Evolutionary conservation across 306 rosid genomes (phyloP), one percentile per base, ranked within the genome.

Genomic region (Crataegus laevigata): DNA sequence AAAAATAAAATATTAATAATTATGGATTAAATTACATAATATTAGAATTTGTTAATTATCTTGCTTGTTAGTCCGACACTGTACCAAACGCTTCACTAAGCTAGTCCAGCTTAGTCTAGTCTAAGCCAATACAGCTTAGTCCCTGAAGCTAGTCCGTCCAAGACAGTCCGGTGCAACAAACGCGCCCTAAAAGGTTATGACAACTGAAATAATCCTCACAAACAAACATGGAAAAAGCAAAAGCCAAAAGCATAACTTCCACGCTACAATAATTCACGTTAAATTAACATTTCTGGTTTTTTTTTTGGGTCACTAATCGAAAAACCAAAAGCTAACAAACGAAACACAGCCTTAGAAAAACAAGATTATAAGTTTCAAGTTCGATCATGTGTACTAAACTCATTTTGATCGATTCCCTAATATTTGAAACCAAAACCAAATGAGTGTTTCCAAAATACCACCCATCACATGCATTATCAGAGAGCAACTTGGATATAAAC

Each of bases 211-310:
- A 36, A 63, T 65, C 25, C 45, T 72, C 28, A 7, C 82, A 69
- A 28, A 19, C 22, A 61, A 62, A 30, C 60, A 59, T 24, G 54
- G 54, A 47, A 47, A 47, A 47, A 47, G 28, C 19, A 63, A 71
- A 29, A 47, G 7, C 19, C 19, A 82, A 80, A 71, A 61, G 12
- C 78, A 78, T 90, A 80, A 76, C 25, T 63, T 79, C 69, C 51
- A 67, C 73, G 74, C 68, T 75, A 59, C 28, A 45, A 85, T 80
- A 84, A 77, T 59, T 82, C 58, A 77, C 73, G 42, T 74, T 69
- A 80, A 43, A 32, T 75, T 25, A 28, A 13, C 24, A 26, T 10
- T 26, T 52, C 2, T 78, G 19, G 54, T 47, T 47, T 47, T 47
- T 14, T 32, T 34, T 34, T 15, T 6, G 3, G 62, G 72, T 77